Base-by-base conservation (phyloP, 345 rosid genomes). In the Populus simonii region DNA sequence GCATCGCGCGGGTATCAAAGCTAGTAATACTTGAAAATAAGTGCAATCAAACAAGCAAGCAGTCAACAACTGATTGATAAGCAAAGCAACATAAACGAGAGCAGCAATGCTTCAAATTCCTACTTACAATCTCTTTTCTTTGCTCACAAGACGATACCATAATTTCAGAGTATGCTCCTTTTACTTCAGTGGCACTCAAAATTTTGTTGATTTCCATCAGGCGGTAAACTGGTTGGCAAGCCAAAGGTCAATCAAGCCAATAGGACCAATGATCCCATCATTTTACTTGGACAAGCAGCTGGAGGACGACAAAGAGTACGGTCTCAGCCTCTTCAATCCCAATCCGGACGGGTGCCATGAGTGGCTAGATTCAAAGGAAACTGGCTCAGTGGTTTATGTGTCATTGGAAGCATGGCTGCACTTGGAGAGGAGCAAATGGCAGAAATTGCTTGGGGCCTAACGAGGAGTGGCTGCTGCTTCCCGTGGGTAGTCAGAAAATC, bases 201-300 rank as follows among this genome's bases (percentile, higher is more conserved):
- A 12, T 45, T 45, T 45, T 45, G 49, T 12, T 11, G 4, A 12
- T 12, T 12, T 45, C 49, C 1, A 45, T 45, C 16, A 45, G 49
- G 49, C 4, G 49, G 16, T 45, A 45, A 45, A 45, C 25, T 45
- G 71, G 67, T 35, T 85, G 47, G 82, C 51, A 5, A 68, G 51
- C 12, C 72, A 68, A 38, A 49, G 4, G 10, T 20, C 53, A 7
- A 41, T 74, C 10, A 61, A n/a, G 35, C 12, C 91, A 23, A 80
- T 89, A 5, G 94, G 93, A 6, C 93, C 94, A 25, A 89, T 91
- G 17, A 82, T 90, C 73, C 91, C 93, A 36, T 92, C 97, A 5
- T 35, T 75, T 66, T 87, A 84, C 83, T 41, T 92, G 53, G 94
- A 89, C 85, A 78, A 85, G 35, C 81, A 80, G 23, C 49, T 85